Base-by-base conservation (phyloP, 352 stramenopile species). In the Phytophthora sojae region DNA sequence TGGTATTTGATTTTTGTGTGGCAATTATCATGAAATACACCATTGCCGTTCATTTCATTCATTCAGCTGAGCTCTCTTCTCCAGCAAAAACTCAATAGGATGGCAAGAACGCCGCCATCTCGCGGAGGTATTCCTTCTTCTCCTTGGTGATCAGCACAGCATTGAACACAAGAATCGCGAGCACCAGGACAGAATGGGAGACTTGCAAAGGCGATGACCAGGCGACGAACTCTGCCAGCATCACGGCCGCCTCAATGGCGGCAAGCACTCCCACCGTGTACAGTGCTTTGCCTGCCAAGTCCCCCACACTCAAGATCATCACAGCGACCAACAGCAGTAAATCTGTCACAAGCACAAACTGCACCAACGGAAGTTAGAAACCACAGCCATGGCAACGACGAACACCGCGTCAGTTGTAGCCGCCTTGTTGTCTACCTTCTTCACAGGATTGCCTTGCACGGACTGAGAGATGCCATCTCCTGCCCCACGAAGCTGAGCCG, bases 301-400 rank as follows among this genome's bases (percentile, higher is more conserved):
- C 55, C 0, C 78, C 64, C 26, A 80, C 72, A 44, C 67, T 73
- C 59, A 86, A 69, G 21, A 90, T 66, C 64, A 86, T 70, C 37
- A 86, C 59, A 12, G 78, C 75, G 9, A 86, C 64, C 17, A 88
- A 44, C 30, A 84, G 52, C 51, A 90, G 30, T 29, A 81, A 30
- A 64, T 90, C 82, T 14, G 76, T 67, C 44, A 82, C 78, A 1
- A 90, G 67, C 1, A 86, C 55, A 58, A 90, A 90, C 82, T 90
- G 59, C 37, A 54, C 0, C 8, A 53, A 21, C 11, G 37, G 57
- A 29, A 26, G 32, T 61, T 57, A 57, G 39, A 21, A 50, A 42
- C 47, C 7, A 56, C 32, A 15, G 32, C 12, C 32, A 39, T 39
- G 9, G 9, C 32, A 39, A 12, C 32, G 12, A 39, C 32, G 32